phyloP scores from a whole-genome alignment of 148 eudicot genomes.

The Polygonum aviculare region DNA sequence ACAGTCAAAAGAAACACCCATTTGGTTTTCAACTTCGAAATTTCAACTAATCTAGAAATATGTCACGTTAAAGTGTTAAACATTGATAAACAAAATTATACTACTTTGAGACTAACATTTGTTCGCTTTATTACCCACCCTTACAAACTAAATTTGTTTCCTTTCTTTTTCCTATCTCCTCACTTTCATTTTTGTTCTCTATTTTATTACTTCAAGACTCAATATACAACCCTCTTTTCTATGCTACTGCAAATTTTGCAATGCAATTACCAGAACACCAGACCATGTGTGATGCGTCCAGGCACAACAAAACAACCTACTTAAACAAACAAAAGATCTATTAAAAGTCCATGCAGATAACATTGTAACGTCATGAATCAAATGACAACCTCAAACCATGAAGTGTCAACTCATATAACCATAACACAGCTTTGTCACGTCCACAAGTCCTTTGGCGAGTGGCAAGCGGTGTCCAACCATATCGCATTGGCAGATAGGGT shows the following conservation, averaged over 20 bases:
- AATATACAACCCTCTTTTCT: not conserved
- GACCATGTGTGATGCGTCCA: not conserved
- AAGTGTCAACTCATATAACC: not conserved
- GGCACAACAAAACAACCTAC: not conserved
- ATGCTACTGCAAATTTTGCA: not conserved
- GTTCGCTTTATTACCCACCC: too few species aligned
- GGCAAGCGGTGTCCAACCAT: not conserved
- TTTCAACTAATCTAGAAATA: too few species aligned
- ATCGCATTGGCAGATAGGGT: not conserved
- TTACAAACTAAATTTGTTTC: too few species aligned
- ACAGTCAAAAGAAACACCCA: too few species aligned
- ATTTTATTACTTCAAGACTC: too few species aligned
- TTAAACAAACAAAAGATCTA: not conserved
- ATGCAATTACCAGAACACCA: slow-evolving; percentile 3
- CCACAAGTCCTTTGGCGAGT: slow-evolving; percentile 1
- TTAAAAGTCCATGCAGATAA: not conserved
- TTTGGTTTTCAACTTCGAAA: too few species aligned
- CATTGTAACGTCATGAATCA: not conserved
- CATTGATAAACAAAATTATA: too few species aligned
- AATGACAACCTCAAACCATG: not conserved
- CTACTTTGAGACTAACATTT: too few species aligned
- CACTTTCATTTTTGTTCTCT: not conserved
- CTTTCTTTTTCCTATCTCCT: not conserved
- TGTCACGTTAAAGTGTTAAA: too few species aligned
- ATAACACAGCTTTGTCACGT: not conserved